Evolutionary conservation across 257 asterid genomes (phyloP), one percentile per base, ranked within the genome.

Genomic region (Solanum sparsipilum): DNA sequence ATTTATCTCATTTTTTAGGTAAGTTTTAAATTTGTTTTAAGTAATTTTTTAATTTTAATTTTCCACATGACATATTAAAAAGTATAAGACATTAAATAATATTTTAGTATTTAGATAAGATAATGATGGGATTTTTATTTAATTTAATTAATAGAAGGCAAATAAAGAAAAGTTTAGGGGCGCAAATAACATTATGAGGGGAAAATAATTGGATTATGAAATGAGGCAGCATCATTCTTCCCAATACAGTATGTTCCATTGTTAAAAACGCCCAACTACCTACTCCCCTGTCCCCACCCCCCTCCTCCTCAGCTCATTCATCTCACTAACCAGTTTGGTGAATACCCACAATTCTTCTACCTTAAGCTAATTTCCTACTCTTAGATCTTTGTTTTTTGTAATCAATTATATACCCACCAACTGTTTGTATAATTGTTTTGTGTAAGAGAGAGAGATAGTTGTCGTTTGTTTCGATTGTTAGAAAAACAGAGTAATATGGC

Each of bases 211-310:
- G 75, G 75, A 29, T 74, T 21, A 74, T 74, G 46, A 11, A 34
- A 73, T 20, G 15, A 34, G 15, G 25, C 31, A 35, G 31, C 83
- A 21, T 74, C 4, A 73, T 34, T 73, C 27, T 34, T 72, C 4
- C 7, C 15, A 20, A 4, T 73, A 41, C 65, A 56, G 65, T 56
- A 68, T 15, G n/a, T 68, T 34, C 15, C 92, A 79, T 90, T 63
- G 92, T 87, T 86, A 52, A 44, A 84, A 84, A 90, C 95, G 92
- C 94, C 95, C 92, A 90, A 83, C 86, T 74, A 89, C 92, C 91
- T 39, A n/a, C 13, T 13, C 84, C 83, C 31, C 31, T 36, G 60
- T 38, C 58, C 84, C 84, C 21, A 23, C 34, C 3, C 21, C 32
- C 83, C 9, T 11, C 35, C 20, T 10, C 36, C 27, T 35, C 82